Evolutionary conservation across 768 basidiomycete genomes (phyloP).

Genomic region (Artomyces pyxidatus): DNA sequence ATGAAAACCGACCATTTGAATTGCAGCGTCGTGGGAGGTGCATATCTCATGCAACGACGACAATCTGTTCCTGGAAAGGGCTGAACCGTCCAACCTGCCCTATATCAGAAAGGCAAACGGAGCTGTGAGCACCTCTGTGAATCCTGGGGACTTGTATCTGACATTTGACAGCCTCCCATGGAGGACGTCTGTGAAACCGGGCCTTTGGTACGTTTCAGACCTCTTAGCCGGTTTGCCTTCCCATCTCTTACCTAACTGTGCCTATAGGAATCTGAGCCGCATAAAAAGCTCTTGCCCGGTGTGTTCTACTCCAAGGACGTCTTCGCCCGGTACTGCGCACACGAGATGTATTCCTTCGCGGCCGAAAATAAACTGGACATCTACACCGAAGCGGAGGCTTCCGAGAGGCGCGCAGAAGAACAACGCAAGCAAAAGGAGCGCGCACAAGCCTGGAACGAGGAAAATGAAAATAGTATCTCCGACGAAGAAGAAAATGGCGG

Average conservation of each 20-base stretch:
- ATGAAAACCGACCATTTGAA: too few species aligned
- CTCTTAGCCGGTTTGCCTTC: background rate
- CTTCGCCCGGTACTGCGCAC: background rate
- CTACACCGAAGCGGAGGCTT: background rate
- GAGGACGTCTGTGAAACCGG: background rate
- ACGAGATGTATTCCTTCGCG: background rate
- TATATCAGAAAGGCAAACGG: background rate
- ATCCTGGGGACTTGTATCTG: too few species aligned
- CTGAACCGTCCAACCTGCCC: background rate
- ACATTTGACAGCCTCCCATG: background rate
- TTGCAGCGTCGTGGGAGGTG: background rate
- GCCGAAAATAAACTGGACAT: background rate
- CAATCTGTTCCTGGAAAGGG: background rate
- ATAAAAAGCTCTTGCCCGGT: background rate
- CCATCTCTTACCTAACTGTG: background rate
- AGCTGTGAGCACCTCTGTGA: background rate
- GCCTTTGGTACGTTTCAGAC: background rate
- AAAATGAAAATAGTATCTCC: background rate
- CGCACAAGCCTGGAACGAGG: background rate
- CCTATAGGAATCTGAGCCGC: background rate
- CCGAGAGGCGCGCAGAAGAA: background rate
- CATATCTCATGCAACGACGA: background rate
- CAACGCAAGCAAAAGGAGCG: background rate
- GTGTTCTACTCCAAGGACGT: background rate
- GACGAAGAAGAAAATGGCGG: too few species aligned